Evolutionary conservation across 768 basidiomycete genomes (phyloP), one percentile per base, ranked within the genome.

Genomic region (Boletus sp.): DNA sequence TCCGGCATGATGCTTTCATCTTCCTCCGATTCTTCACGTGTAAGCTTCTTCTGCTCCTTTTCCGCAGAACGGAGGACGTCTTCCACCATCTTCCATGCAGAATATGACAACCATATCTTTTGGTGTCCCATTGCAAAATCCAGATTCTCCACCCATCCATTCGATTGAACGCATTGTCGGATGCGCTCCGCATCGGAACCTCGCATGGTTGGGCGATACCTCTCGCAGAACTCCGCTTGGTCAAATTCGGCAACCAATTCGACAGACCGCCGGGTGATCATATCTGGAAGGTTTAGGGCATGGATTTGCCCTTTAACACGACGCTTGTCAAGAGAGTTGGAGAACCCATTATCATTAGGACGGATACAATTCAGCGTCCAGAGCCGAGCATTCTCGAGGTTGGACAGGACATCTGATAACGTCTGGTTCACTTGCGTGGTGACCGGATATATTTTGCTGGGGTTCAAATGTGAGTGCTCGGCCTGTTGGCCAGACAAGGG

Each of bases 351-450:
- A 61, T 85, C 84, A 66, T 85, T 85, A 7, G 83, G 84, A 38
- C 83, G 80, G 50, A 85, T 79, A 61, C 84, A 85, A 7, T 75
- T 72, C 34, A 85, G 75, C 5, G 78, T 80, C 84, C 84, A 85
- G 29, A 78, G 64, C 10, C 69, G 72, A 9, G 74, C 72, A 23
- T 71, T 66, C 56, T 83, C 80, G 40, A 84, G 61, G 50, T 69
- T 73, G 29, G 64, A 67, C 33, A 83, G 61, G 30, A 84, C 60
- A 49, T 79, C 76, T 41, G 76, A 75, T n/a, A 84, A 63, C 14
- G 74, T 74, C 51, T 78, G 76, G 64, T 83, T 82, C 35, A 83
- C 64, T 63, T 85, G 84, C 2, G 80, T 80, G 10, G 82, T 79
- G 30, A 85, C 74, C 9, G 84, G 79, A 58, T 83, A 84, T 32